A percentile compares a stretch with the other conserved stretches of the same genome.
These are phyloP conservation scores for Aureobasidium melanogenum DNA, from an alignment of 2,329 filamentous ascomycete genomes.

Conservation along the genomic window DNA sequence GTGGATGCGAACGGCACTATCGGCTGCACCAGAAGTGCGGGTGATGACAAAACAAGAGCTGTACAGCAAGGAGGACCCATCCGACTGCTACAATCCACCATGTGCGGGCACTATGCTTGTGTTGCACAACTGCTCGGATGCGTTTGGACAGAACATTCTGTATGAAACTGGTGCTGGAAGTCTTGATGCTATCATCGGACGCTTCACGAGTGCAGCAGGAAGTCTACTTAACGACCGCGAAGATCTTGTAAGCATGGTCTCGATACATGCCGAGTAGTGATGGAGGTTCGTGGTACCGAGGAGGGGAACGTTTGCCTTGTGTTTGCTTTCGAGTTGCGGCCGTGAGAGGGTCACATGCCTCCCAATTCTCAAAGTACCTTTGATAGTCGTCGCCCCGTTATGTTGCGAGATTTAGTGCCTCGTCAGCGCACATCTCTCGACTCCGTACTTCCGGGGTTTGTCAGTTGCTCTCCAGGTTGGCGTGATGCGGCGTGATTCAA, in stretches of 20 bases:
- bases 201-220: constrained; percentile 5
- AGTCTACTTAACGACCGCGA: constrained; percentile 2
- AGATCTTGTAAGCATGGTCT: not conserved
- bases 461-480: not conserved
- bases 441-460: constrained; percentile 3
- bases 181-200: constrained; percentile 4
- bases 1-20: not conserved
- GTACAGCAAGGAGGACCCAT: not conserved
- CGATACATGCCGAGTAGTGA: not conserved
- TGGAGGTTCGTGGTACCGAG: not conserved
- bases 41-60: not conserved
- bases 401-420: constrained; percentile 8
- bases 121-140: constrained; percentile 7
- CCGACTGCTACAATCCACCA: not conserved
- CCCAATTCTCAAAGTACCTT: not conserved
- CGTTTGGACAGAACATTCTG: constrained; percentile 6
- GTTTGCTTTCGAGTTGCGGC: not conserved
- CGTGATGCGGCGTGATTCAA: not conserved
- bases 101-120: constrained; percentile 1
- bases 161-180: not conserved
- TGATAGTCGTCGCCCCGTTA: constrained; percentile 4
- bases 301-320: not conserved
- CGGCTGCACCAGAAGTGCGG: not conserved
- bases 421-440: constrained; percentile 8
- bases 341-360: constrained; percentile 11